These are phyloP conservation scores for Aspergillus melleus DNA, from an alignment of 2,329 filamentous ascomycete species.

Conservation along the genomic window DNA sequence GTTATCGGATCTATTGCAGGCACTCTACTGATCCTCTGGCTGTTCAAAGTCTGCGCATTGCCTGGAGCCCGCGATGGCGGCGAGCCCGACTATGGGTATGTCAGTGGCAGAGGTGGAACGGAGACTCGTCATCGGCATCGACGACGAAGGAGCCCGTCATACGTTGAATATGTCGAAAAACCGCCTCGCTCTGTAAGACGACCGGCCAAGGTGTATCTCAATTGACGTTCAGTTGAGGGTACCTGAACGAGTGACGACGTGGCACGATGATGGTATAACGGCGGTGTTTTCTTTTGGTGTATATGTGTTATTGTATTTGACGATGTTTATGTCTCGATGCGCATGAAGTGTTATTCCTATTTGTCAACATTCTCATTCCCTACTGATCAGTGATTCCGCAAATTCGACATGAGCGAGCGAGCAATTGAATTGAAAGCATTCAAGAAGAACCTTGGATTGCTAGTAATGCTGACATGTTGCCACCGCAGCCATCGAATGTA, in stretches of 20 bases:
- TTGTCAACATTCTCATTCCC: no score
- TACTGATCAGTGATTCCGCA: no score
- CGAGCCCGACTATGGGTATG: conserved; percentile 27
- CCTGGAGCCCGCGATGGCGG: conserved; percentile 23
- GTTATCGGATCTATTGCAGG: conserved; percentile 42
- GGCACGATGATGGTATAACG: background rate
- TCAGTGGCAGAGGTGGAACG: conserved; percentile 15
- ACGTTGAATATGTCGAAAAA: conserved; percentile 36
- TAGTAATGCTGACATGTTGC: no score
- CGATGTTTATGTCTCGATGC: no score
- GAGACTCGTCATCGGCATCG: conserved; percentile 20
- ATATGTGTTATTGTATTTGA: background rate
- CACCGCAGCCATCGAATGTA: no score
- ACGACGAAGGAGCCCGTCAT: conserved; percentile 25
- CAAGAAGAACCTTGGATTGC: no score
- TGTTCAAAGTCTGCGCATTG: conserved; percentile 31
- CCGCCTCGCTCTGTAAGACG: conserved; percentile 28
- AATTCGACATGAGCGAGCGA: no score
- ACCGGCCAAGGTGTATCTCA: conserved; percentile 39
- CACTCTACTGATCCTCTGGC: conserved; percentile 37
- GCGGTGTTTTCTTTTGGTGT: background rate
- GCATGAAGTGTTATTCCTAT: no score
- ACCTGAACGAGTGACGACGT: background rate
- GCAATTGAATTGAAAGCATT: no score
- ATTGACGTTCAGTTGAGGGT: conserved; percentile 3